These are phyloP conservation scores for Anthostomella pinea DNA, from an alignment of 2,329 filamentous ascomycete genomes.

Conservation along the genomic window DNA sequence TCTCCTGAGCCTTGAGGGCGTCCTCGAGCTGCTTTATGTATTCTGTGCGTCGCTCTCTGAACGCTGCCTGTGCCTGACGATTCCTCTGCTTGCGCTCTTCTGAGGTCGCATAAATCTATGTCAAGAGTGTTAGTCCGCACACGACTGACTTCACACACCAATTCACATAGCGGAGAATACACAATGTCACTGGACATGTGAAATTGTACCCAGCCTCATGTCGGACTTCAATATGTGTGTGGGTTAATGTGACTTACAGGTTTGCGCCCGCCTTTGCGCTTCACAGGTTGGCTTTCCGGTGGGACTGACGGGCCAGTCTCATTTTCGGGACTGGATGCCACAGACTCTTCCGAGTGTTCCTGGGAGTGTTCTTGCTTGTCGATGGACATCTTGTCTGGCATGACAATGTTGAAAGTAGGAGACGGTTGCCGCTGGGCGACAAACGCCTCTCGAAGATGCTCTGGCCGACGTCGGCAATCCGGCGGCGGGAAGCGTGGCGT, in stretches of 20 bases:
- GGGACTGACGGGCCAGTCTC: constrained; percentile 42
- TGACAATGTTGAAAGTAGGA: constrained; percentile 42
- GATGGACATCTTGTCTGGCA: constrained; percentile 67
- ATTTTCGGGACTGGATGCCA: constrained; percentile 58
- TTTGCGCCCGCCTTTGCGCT: constrained; percentile 96
- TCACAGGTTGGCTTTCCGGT: constrained; percentile 66
- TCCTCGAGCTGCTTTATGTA: constrained; percentile 99
- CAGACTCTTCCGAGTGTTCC: constrained; percentile 61
- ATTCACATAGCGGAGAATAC: constrained; percentile 1
- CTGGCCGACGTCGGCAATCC: constrained; percentile 12
- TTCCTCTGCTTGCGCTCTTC: constrained; percentile 98
- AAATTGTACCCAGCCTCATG: no score
- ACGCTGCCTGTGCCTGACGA: constrained; percentile 93
- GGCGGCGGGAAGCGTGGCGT: no score
- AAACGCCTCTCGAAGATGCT: constrained; percentile 33
- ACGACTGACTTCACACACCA: not conserved
- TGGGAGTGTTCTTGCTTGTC: constrained; percentile 56
- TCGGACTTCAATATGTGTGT: constrained; percentile 2
- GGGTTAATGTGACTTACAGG: constrained; percentile 61
- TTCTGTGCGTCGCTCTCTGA: constrained; percentile 92
- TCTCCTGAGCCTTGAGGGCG: constrained; percentile 95
- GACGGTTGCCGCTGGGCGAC: constrained; percentile 42
- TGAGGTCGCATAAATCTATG: constrained; percentile 94
- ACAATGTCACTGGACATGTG: constrained; percentile 2
- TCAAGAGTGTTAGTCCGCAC: constrained; percentile 15